phyloP scores from a whole-genome alignment of 768 basidiomycete genomes.

The Lentinula sp. region DNA sequence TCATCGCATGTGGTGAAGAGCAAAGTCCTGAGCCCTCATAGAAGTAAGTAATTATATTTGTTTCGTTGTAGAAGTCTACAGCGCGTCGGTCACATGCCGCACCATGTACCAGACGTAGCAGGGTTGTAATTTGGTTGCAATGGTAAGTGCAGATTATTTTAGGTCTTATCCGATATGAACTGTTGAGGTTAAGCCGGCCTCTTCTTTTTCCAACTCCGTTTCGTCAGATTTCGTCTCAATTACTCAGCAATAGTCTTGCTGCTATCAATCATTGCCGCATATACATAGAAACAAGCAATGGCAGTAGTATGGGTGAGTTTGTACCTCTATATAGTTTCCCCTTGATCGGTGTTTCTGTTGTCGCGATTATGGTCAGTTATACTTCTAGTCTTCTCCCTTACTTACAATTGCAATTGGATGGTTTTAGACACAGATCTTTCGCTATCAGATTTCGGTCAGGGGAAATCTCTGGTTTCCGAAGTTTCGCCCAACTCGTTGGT shows the following conservation, averaged over 20 bases:
- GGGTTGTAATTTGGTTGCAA: no score
- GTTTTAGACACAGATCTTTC: slow-evolving; percentile 4
- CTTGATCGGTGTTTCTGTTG: slow-evolving; percentile 4
- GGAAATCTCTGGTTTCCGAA: slow-evolving; percentile 1
- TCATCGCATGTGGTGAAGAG: no score
- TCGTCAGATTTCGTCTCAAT: no score
- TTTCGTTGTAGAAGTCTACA: no score
- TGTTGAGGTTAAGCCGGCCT: no score
- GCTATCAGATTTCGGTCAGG: slow-evolving; percentile 2
- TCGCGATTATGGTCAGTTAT: neutral
- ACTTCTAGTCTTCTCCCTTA: neutral
- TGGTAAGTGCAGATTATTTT: no score
- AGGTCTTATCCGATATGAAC: no score
- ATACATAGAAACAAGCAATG: neutral
- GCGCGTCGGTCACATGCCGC: no score
- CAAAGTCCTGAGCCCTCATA: no score
- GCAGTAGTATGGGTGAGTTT: neutral
- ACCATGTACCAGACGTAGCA: no score
- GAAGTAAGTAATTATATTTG: no score
- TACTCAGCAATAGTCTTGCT: neutral
- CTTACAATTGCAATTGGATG: neutral
- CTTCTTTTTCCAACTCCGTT: no score
- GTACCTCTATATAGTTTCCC: neutral
- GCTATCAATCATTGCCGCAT: neutral
- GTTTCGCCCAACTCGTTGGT: neutral